A percentile compares a stretch with the other conserved stretches of the same genome.
Evolutionary conservation across 192 early-diverging fungal species (phyloP).

Genomic region (Linnemannia schmuckeri): DNA sequence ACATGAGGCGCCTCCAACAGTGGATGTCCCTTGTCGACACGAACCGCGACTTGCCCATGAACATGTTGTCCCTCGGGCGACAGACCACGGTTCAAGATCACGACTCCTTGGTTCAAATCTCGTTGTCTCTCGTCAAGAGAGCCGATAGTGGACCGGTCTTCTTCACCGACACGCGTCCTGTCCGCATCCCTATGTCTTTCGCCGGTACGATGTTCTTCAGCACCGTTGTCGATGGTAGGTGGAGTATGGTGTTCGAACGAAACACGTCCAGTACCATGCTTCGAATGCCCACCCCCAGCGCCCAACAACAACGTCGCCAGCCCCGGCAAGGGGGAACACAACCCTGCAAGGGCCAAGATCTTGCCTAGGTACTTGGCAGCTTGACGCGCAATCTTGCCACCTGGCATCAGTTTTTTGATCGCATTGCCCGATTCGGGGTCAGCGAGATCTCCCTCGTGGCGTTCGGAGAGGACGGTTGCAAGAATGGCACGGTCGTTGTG

Average conservation of each 20-base stretch:
- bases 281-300: slow-evolving; percentile 8
- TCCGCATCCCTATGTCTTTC: background rate
- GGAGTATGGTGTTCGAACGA: slow-evolving; percentile 31
- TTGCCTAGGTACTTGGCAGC: slow-evolving; percentile 65
- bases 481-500: slow-evolving; percentile 66
- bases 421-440: slow-evolving; percentile 55
- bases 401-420: slow-evolving; percentile 59
- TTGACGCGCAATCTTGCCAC: slow-evolving; percentile 52
- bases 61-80: background rate
- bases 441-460: slow-evolving; percentile 63
- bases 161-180: background rate
- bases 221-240: background rate
- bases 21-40: slow-evolving; percentile 35
- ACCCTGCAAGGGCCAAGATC: slow-evolving; percentile 42
- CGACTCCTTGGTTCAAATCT: background rate
- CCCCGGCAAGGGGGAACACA: slow-evolving; percentile 46
- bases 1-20: slow-evolving; percentile 40
- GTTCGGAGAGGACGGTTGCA: slow-evolving; percentile 61
- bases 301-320: slow-evolving; percentile 36
- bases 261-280: slow-evolving; percentile 27
- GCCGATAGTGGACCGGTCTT: slow-evolving; percentile 13
- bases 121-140: background rate
- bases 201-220: slow-evolving; percentile 6
- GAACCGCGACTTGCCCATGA: slow-evolving; percentile 33
- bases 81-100: slow-evolving; percentile 15